phyloP scores from a whole-genome alignment of 2,329 filamentous ascomycete species.

The Tolypocladium tundrense region DNA sequence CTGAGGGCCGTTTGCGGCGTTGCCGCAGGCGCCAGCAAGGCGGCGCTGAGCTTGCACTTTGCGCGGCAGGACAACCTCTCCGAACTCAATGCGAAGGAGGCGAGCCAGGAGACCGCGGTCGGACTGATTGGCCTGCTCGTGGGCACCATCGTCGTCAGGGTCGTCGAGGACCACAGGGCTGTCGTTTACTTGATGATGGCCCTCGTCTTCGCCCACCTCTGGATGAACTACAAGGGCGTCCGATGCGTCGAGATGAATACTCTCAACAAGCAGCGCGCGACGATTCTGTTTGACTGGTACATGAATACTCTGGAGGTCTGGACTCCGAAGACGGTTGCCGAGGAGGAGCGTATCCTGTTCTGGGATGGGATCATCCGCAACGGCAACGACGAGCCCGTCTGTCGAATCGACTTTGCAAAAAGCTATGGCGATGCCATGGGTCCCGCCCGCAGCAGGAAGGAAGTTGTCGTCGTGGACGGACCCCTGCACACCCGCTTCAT shows the following conservation, averaged over 20 bases:
- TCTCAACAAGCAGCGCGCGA: conserved; percentile 78
- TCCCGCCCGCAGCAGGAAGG: conserved; percentile 5
- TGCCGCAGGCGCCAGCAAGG: conserved; percentile 81
- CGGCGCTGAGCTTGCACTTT: conserved; percentile 86
- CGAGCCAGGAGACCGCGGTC: conserved; percentile 89
- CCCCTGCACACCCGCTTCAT: conserved; percentile 18
- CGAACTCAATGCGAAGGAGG: conserved; percentile 90
- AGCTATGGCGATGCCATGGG: conserved; percentile 29
- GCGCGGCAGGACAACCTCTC: conserved; percentile 77
- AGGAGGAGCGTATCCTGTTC: conserved; percentile 52
- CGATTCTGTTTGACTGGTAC: conserved; percentile 59
- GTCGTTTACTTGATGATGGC: conserved; percentile 66
- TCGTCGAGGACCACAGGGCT: conserved; percentile 56
- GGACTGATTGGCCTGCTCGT: conserved; percentile 78
- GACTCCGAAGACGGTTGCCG: conserved; percentile 54
- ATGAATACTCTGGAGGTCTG: conserved; percentile 41
- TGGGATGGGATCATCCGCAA: conserved; percentile 24
- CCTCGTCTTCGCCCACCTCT: conserved; percentile 67
- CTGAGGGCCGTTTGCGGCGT: conserved; percentile 69
- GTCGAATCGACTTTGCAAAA: conserved; percentile 28
- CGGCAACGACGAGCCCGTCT: conserved; percentile 12
- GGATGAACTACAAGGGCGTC: conserved; percentile 80
- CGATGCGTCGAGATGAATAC: conserved; percentile 72
- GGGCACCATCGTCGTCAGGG: conserved; percentile 71
- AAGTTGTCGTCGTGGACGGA: conserved; percentile 18